These are phyloP conservation scores for Wickerhamiella parazyma DNA, from an alignment of 805 yeast genomes.

Conservation along the genomic window DNA sequence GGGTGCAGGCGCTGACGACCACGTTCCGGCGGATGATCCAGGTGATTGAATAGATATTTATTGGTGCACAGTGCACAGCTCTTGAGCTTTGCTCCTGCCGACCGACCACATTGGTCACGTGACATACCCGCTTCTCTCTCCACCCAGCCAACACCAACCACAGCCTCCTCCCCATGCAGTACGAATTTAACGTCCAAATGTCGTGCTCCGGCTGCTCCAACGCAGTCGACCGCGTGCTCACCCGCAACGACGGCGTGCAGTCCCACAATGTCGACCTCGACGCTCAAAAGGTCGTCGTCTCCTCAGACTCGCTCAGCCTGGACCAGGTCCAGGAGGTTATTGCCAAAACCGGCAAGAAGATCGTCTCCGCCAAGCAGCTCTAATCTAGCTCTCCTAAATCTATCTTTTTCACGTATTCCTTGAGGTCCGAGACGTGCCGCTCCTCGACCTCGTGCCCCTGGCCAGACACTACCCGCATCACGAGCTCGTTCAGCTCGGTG, in stretches of 20 bases:
- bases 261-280: slow-evolving; percentile 63
- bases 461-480: slow-evolving; percentile 74
- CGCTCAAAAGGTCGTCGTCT: slow-evolving; percentile 69
- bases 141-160: too few species aligned
- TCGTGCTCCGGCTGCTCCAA: slow-evolving; percentile 51
- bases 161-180: slow-evolving; percentile 10
- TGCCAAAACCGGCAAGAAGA: slow-evolving; percentile 80
- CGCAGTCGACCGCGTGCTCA: slow-evolving; percentile 69
- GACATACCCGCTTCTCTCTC: too few species aligned
- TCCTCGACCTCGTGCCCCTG: slow-evolving; percentile 53
- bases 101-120: too few species aligned
- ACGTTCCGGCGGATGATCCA: not conserved
- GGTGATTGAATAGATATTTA: not conserved
- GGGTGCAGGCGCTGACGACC: slow-evolving; percentile 23
- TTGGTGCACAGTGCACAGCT: not conserved
- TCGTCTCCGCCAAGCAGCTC: slow-evolving; percentile 49
- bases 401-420: slow-evolving; percentile 46
- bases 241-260: slow-evolving; percentile 59
- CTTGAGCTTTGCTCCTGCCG: too few species aligned
- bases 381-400: slow-evolving; percentile 33
- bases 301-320: slow-evolving; percentile 42
- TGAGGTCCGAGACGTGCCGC: slow-evolving; percentile 42
- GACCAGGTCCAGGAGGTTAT: slow-evolving; percentile 73
- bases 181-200: slow-evolving; percentile 23
- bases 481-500: slow-evolving; percentile 77